Percentiles rank a stretch among this genome's conserved stretches.
These are phyloP conservation scores for Lenwebbia sp. DNA, from an alignment of 345 rosid genomes.

Conservation along the genomic window DNA sequence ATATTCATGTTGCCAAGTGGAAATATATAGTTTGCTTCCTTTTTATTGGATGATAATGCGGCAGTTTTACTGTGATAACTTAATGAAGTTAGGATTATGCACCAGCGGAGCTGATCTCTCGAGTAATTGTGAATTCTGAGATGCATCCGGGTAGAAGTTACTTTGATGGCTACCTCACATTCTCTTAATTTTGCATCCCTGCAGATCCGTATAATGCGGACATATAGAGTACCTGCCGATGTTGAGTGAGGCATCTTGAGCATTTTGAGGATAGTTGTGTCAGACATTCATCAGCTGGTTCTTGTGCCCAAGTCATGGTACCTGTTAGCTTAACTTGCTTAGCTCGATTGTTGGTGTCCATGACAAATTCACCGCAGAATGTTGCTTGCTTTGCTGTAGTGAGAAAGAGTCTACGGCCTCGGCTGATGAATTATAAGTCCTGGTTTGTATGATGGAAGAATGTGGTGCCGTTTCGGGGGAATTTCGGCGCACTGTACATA, in stretches of 20 bases:
- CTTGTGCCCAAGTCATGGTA: background rate
- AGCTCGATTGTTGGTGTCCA: background rate
- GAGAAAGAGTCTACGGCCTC: background rate
- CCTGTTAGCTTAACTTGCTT: background rate
- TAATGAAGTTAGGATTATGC: background rate
- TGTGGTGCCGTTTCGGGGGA: background rate
- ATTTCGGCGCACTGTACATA: background rate
- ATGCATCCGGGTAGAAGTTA: background rate
- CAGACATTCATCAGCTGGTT: background rate
- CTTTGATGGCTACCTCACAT: background rate
- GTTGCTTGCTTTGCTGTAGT: background rate
- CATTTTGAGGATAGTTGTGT: background rate
- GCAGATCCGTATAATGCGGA: constrained; percentile 77
- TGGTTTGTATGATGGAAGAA: background rate
- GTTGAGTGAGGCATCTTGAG: constrained; percentile 9
- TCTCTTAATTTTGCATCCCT: background rate
- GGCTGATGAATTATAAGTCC: background rate
- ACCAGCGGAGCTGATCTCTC: background rate
- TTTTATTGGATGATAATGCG: background rate
- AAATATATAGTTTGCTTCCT: background rate
- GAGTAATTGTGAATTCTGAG: background rate
- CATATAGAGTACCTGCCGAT: constrained; percentile 38
- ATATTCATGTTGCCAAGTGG: background rate
- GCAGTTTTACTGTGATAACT: background rate
- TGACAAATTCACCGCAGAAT: background rate